These are phyloP conservation scores for Moringa oleifera DNA, from an alignment of 345 rosid genomes.

Conservation along the genomic window DNA sequence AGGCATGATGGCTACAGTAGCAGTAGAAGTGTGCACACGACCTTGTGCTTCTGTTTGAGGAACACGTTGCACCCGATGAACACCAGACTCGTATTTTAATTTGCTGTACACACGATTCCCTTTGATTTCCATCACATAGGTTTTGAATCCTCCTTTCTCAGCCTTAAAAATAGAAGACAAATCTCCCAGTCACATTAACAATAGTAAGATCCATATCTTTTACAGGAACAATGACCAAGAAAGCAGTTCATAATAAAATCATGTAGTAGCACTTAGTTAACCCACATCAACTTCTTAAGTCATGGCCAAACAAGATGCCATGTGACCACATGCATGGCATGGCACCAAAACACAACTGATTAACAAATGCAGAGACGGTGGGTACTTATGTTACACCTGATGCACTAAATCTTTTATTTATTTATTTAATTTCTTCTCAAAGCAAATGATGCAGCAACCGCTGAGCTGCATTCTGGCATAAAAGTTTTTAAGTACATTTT, in stretches of 20 bases:
- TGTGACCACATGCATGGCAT: not conserved
- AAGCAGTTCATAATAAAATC: not conserved
- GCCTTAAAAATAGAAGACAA: slow-evolving; percentile 43
- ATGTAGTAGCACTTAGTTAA: not conserved
- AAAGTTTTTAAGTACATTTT: not conserved
- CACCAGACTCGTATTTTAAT: slow-evolving; percentile 92
- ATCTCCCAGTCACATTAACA: slow-evolving; percentile 8
- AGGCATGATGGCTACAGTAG: slow-evolving; percentile 98
- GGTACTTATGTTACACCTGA: not conserved
- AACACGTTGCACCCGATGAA: slow-evolving; percentile 92
- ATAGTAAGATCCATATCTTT: slow-evolving; percentile 3
- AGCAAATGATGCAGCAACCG: not conserved
- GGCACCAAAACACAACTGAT: no score
- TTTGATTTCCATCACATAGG: slow-evolving; percentile 85
- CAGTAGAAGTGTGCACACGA: slow-evolving; percentile 95
- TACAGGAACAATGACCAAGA: not conserved
- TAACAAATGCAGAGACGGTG: no score
- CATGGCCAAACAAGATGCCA: not conserved
- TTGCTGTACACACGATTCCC: slow-evolving; percentile 90
- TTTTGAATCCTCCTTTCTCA: slow-evolving; percentile 93
- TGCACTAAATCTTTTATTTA: not conserved
- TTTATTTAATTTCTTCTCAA: not conserved
- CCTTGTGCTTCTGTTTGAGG: slow-evolving; percentile 97
- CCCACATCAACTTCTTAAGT: not conserved
- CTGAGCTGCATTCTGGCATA: not conserved